These are phyloP conservation scores for Phytophthora crassamura DNA, from an alignment of 352 stramenopile genomes.

Conservation along the genomic window DNA sequence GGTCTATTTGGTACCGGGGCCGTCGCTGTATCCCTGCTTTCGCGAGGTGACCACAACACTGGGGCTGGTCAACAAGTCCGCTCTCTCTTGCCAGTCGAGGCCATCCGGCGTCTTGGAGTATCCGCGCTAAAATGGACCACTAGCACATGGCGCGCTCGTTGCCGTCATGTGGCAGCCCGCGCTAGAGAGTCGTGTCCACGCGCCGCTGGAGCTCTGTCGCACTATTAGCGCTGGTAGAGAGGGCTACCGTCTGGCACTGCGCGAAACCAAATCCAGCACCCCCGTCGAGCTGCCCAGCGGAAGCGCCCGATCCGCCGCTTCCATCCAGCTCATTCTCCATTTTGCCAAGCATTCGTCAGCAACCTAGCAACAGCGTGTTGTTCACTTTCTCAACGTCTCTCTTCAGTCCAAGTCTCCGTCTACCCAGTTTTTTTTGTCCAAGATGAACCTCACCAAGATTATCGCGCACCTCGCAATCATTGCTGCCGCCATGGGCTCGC, in stretches of 20 bases:
- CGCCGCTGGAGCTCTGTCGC: conserved; percentile 1
- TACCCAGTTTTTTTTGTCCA: conserved; percentile 23
- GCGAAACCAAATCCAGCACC: background rate
- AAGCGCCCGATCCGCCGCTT: background rate
- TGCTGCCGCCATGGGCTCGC: conserved; percentile 25
- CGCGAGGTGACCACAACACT: conserved; percentile 2
- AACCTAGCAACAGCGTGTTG: conserved; percentile 10
- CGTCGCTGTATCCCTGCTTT: background rate
- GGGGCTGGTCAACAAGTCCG: conserved; percentile 18
- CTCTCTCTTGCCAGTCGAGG: conserved; percentile 13
- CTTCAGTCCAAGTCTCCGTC: conserved; percentile 24
- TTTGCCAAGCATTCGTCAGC: conserved; percentile 21
- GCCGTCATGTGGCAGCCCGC: conserved; percentile 12
- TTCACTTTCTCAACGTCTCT: conserved; percentile 23
- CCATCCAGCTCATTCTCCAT: conserved; percentile 20
- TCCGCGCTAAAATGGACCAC: background rate
- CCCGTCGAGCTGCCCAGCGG: conserved; percentile 3
- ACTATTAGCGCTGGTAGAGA: background rate
- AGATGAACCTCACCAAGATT: conserved; percentile 45
- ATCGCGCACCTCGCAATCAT: conserved; percentile 38
- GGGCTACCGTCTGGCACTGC: background rate
- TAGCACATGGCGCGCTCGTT: background rate
- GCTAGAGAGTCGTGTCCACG: conserved; percentile 16
- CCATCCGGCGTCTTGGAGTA: conserved; percentile 15
- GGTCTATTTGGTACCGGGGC: conserved; percentile 2